Conservation (phyloP, 108 stramenopile genomes). For the Fistulifera pelliculosa region DNA sequence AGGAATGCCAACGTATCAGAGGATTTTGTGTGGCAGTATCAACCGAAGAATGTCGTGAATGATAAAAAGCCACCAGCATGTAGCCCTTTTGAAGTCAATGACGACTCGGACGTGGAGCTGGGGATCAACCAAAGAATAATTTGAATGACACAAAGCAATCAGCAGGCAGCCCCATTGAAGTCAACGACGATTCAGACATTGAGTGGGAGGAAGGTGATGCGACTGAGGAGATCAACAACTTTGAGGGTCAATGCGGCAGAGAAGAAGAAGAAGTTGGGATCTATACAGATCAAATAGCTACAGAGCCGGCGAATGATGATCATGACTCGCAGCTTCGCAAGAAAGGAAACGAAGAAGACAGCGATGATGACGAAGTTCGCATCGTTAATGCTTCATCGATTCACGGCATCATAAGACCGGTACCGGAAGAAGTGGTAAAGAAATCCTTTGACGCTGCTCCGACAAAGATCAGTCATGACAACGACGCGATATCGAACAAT, state of each 20-base stretch:
- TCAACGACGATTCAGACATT: conserved; percentile 3
- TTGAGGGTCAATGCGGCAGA: neutral
- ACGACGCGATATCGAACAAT: neutral
- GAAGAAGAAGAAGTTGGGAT: too few species aligned
- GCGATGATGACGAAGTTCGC: conserved; percentile 16
- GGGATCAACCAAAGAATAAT: conserved; percentile 17
- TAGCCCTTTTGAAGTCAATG: conserved; percentile 5
- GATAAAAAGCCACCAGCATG: neutral
- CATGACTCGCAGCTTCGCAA: conserved; percentile 15
- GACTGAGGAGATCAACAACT: neutral
- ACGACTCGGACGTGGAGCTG: conserved; percentile 45
- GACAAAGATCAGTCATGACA: too few species aligned
- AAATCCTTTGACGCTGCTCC: too few species aligned
- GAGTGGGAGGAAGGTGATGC: conserved; percentile 29
- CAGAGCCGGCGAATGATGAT: too few species aligned
- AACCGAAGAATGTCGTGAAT: neutral
- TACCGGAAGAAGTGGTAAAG: too few species aligned
- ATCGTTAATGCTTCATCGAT: neutral
- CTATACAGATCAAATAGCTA: too few species aligned
- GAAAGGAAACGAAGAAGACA: too few species aligned
- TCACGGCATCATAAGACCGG: too few species aligned
- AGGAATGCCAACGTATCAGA: neutral
- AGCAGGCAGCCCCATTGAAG: too few species aligned
- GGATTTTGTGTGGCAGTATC: neutral
- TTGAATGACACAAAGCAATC: neutral